These are phyloP conservation scores for Anethum foeniculum DNA, from an alignment of 140 eudicot species.

Conservation along the genomic window DNA sequence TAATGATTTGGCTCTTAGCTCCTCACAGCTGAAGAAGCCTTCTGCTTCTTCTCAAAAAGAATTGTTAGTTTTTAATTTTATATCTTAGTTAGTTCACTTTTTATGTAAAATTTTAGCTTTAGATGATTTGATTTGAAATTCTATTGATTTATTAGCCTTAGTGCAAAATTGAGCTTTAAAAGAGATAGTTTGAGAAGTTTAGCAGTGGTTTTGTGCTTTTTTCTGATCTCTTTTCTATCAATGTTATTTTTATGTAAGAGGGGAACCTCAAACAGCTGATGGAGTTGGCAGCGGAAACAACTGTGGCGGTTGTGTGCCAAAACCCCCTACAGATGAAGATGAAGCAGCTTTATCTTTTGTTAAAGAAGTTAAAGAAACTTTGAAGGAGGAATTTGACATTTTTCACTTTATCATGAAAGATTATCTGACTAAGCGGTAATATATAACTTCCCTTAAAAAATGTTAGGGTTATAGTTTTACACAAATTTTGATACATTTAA, in stretches of 20 bases:
- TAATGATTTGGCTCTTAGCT: neutral
- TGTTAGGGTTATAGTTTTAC: neutral
- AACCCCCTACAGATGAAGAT: constrained; percentile 19
- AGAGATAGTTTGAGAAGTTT: neutral
- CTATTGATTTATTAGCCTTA: neutral
- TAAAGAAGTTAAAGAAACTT: constrained; percentile 32
- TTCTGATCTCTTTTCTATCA: constrained; percentile 13
- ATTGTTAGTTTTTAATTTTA: neutral
- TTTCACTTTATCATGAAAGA: constrained; percentile 46
- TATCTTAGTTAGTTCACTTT: neutral
- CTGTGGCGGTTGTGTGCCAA: neutral
- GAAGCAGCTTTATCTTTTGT: constrained; percentile 34
- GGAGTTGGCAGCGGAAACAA: neutral
- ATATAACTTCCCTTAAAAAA: neutral
- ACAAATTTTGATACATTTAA: neutral
- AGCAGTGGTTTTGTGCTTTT: neutral
- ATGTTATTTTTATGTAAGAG: neutral
- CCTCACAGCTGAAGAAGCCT: neutral
- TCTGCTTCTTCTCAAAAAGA: neutral
- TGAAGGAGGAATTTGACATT: constrained; percentile 26
- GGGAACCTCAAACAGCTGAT: too few relatives aligned
- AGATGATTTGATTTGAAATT: neutral
- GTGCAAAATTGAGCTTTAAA: neutral
- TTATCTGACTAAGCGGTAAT: constrained; percentile 33
- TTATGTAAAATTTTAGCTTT: neutral